phyloP scores from a whole-genome alignment of 148 eudicot species.

The Linanthus parryae region DNA sequence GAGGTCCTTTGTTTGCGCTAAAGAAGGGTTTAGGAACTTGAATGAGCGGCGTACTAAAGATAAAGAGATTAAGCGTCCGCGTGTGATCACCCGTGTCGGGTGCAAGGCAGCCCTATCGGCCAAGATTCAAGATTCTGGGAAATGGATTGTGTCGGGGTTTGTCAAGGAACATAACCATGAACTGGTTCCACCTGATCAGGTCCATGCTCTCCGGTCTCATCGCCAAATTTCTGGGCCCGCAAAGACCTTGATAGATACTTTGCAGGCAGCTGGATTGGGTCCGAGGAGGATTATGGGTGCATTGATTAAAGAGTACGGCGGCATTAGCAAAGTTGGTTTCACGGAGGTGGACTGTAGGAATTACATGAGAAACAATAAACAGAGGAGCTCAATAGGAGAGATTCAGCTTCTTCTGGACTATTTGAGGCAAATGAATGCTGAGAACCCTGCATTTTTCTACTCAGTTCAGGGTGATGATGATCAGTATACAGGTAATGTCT shows the following conservation, averaged over 20 bases:
- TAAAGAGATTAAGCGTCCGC: constrained; percentile 51
- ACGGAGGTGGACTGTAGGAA: constrained; percentile 63
- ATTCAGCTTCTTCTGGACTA: constrained; percentile 55
- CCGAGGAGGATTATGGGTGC: constrained; percentile 63
- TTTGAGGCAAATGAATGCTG: constrained; percentile 44
- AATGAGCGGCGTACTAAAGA: constrained; percentile 50
- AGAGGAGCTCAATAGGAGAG: constrained; percentile 49
- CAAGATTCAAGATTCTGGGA: constrained; percentile 52
- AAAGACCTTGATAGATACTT: constrained; percentile 50
- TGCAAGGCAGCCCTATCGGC: constrained; percentile 55
- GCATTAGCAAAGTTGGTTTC: constrained; percentile 53
- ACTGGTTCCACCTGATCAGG: constrained; percentile 52
- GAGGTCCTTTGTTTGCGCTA: constrained; percentile 55
- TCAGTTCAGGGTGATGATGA: constrained; percentile 50
- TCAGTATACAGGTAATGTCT: constrained; percentile 39
- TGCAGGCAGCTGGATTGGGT: constrained; percentile 72
- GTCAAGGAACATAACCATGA: constrained; percentile 52
- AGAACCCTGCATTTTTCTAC: constrained; percentile 42
- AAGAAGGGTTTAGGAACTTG: constrained; percentile 54
- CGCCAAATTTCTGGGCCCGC: constrained; percentile 59
- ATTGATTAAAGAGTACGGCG: constrained; percentile 55
- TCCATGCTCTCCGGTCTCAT: constrained; percentile 55
- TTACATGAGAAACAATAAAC: constrained; percentile 53
- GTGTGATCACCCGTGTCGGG: constrained; percentile 45
- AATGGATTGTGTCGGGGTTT: constrained; percentile 51